Base-by-base conservation (phyloP, 768 basidiomycete species). In the Lactarius deliciosus region DNA sequence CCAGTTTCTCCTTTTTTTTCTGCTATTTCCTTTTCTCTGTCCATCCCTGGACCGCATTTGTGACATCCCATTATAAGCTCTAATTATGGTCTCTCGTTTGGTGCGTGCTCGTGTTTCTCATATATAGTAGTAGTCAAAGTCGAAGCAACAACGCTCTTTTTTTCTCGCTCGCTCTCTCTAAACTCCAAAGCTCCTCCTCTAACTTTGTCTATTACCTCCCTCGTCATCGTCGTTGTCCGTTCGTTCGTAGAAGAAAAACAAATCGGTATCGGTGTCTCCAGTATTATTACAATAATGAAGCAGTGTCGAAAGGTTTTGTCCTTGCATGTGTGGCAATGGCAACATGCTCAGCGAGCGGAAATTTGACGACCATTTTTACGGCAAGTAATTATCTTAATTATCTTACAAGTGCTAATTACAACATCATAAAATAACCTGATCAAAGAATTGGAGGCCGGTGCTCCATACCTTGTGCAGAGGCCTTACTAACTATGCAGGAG, bases 41-140 rank as follows among this genome's bases (percentile, higher is more conserved):
- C 32, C 32, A 7, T 5, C 47, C 20, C 38, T 62, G 60, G 60
- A 62, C 41, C 65, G 30, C 60, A 61, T 58, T 63, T 66, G 65
- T 66, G 65, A 28, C 65, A 66, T 62, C 61, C 61, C 66, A 67
- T 67, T 67, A 67, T 67, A 67, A 59, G 57, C 57, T 67, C 18
- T 67, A 67, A 67, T 67, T 67, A 67, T 67, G 62, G 66, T 63
- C 57, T 63, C 45, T 34, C 47, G n/a, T 22, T 58, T 9, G 9
- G 61, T 60, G 40, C 22, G 62, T 50, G 25, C 61, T 55, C 53
- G 61, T 67, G 62, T 67, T 59, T 40, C 28, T 54, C 53, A 55
- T 53, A 25, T 60, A 63, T 40, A 40, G 66, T 60, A 40, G 36
- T 60, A 67, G 32, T 36, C 47, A 54, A 57, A 32, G 34, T 30